Evolutionary conservation across 2,329 filamentous ascomycete genomes (phyloP).

Genomic region (Phyllosticta capitalensis): DNA sequence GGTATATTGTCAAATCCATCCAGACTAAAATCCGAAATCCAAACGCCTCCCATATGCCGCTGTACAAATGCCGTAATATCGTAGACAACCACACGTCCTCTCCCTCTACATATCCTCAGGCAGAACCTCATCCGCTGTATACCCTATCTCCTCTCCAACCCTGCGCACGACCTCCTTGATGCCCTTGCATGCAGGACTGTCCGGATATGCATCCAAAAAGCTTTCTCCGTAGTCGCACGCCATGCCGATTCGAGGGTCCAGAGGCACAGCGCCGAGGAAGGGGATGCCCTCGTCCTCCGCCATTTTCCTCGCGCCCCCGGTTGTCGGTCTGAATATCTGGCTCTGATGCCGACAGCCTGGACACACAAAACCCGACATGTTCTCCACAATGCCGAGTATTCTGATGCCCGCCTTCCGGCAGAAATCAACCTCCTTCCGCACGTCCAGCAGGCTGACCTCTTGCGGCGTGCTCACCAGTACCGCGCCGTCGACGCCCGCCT

Average conservation of each 20-base stretch:
- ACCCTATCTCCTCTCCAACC: constrained; percentile 44
- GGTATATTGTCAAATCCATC: background rate
- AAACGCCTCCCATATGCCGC: background rate
- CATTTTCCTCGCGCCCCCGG: constrained; percentile 71
- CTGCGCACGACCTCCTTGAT: constrained; percentile 70
- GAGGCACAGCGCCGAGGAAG: constrained; percentile 79
- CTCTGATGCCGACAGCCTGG: constrained; percentile 73
- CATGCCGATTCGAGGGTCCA: constrained; percentile 92
- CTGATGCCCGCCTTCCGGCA: constrained; percentile 88
- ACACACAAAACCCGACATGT: constrained; percentile 96
- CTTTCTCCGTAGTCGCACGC: constrained; percentile 96
- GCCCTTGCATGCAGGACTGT: constrained; percentile 80
- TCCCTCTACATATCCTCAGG: constrained; percentile 12
- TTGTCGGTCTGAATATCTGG: constrained; percentile 85
- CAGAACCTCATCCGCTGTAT: constrained; percentile 21
- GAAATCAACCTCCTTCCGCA: constrained; percentile 96
- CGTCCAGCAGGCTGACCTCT: constrained; percentile 84
- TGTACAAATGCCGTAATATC: background rate
- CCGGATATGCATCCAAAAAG: constrained; percentile 87
- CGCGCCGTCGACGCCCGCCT: constrained; percentile 86
- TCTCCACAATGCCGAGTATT: constrained; percentile 86
- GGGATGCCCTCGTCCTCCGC: constrained; percentile 81
- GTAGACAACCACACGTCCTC: background rate
- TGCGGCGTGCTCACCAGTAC: constrained; percentile 92
- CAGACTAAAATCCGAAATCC: background rate